Evolutionary conservation across 352 stramenopile species (phyloP), one percentile per base, ranked within the genome.

Genomic region (Aphanomyces invadans): DNA sequence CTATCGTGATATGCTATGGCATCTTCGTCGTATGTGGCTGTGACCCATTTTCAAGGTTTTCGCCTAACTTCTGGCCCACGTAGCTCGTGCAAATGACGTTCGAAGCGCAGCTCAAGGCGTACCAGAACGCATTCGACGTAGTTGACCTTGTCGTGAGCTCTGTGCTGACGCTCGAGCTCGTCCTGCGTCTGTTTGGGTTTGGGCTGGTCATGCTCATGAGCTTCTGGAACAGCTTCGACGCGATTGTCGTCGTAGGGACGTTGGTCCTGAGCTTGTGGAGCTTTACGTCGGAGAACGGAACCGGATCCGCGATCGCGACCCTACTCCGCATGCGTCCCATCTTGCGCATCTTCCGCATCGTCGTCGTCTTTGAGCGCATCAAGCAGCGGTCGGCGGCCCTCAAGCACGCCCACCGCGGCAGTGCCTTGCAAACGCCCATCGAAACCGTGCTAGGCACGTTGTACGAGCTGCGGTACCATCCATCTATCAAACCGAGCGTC

Each of bases 341-440:
- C 54, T 56, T 95, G 21, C 80, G 86, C 33, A 85, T 93, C 25
- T 64, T 93, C 1, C 75, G 86, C 17, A 77, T 95, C n/a, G 73
- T 95, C 10, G 86, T 95, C 26, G 86, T 95, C 12, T 90, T 93
- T 62, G 86, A 95, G 62, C 70, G 86, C n/a, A 73, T 95, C 25
- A 92, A 92, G 63, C 80, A 91, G 66, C 71, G 85, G 15, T 90
- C 81, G 19, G 74, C 74, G 52, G 76, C 79, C 10, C 89, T 95
- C 76, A 88, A 89, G 38, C 75, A 90, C 52, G 74, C 80, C 31
- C 82, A 89, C 29, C 85, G 84, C 36, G 77, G 80, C 11, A 7
- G 19, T 12, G 75, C 74, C 7, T 89, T 92, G 49, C 85, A 82
- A 49, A 89, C 86, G 0, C 83, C 86, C 0, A 78, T 93, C 29